Base-by-base conservation (phyloP, 345 rosid genomes). In the Pistacia vera region DNA sequence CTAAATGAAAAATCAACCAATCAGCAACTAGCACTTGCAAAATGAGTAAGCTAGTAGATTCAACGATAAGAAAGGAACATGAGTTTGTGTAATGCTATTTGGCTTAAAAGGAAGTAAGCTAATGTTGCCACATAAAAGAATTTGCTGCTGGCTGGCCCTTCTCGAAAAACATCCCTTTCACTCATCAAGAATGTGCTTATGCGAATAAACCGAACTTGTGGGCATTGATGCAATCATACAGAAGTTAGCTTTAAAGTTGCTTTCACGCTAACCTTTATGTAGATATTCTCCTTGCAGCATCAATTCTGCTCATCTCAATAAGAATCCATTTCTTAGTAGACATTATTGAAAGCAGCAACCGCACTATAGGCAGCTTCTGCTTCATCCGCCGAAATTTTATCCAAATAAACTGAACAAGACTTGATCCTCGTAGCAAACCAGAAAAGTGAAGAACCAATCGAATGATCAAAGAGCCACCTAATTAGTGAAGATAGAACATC, bases 201-300 rank as follows among this genome's bases (percentile, higher is more conserved):
- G 72, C 49, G 85, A 83, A 85, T 82, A 81, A 85, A 72, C 70
- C 25, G 56, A 58, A 74, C 62, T 71, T 74, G 82, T 77, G 80
- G 78, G 81, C 82, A 84, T 76, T 70, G 84, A 83, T 83, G 88
- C 83, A 81, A 78, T 83, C 87, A 86, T 77, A 77, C 71, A 79
- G 77, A 74, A 83, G 60, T 74, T 63, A 60, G 60, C 83, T 83
- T 81, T 79, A 66, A 68, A 82, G 81, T 73, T 66, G 85, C 89
- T 82, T 80, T 80, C 74, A 79, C 64, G 18, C 67, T 64, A 48
- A 52, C 75, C 85, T 84, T 85, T 75, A 18, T 78, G 56, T 55
- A 78, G 70, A 73, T 85, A 83, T 83, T 81, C 83, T 71, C 56
- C 79, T 75, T 66, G 57, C n/a, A 54, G 57, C 57, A 54, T 54